These are phyloP conservation scores for Inga laurina DNA, from an alignment of 306 rosid species.

Conservation along the genomic window DNA sequence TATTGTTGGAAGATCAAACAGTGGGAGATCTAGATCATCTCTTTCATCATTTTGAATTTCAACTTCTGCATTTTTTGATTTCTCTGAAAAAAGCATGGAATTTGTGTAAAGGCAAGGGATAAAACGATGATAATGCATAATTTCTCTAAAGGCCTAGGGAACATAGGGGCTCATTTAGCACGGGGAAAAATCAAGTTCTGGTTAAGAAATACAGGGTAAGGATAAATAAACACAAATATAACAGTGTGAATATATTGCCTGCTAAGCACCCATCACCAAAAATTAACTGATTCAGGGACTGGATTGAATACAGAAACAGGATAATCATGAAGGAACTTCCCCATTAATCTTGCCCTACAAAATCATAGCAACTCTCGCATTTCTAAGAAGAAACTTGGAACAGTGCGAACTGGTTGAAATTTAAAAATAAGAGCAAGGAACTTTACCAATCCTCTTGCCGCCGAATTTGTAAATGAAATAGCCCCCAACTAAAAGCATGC, in stretches of 20 bases:
- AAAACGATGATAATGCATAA: not conserved
- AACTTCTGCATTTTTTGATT: not conserved
- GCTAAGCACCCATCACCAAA: not conserved
- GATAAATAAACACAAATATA: not conserved
- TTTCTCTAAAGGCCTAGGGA: not conserved
- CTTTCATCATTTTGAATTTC: not conserved
- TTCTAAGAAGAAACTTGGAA: not conserved
- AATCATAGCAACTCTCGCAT: not conserved
- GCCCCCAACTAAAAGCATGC: not conserved
- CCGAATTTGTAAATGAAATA: not conserved
- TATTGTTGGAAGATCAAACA: constrained; percentile 17
- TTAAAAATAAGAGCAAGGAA: not conserved
- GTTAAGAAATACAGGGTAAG: not conserved
- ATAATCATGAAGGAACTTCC: not conserved
- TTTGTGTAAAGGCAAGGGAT: not conserved
- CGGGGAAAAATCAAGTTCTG: not conserved
- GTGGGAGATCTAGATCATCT: constrained; percentile 35
- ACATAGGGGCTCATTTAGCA: not conserved
- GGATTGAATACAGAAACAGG: not conserved
- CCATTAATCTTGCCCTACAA: not conserved
- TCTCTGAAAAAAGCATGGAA: not conserved
- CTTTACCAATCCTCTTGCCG: not conserved
- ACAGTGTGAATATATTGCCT: not conserved
- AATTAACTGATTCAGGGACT: not conserved
- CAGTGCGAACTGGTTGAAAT: not conserved